Percentiles rank a stretch among this genome's conserved stretches.
These are phyloP conservation scores for Lavandula angustifolia DNA, from an alignment of 257 asterid genomes.

Conservation along the genomic window DNA sequence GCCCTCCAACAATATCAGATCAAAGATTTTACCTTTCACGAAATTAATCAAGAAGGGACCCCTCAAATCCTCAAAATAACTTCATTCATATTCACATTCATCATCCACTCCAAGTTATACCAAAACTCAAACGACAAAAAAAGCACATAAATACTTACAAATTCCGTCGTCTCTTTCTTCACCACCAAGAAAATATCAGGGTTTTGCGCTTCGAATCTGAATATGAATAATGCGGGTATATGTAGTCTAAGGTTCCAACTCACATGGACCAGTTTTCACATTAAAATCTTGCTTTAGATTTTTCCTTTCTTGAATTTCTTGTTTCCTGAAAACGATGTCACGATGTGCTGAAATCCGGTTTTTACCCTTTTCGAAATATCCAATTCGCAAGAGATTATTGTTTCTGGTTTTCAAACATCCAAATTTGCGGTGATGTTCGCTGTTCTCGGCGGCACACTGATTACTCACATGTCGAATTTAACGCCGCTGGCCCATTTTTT, in stretches of 20 bases:
- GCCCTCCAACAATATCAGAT: not conserved
- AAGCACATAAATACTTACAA: slow-evolving; percentile 24
- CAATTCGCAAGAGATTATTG: not conserved
- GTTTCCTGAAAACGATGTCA: slow-evolving; percentile 12
- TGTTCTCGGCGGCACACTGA: no score
- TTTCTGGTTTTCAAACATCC: not conserved
- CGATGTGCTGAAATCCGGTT: not conserved
- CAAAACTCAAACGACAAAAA: not conserved
- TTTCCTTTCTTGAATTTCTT: not conserved
- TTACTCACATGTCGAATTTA: no score
- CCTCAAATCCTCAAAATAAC: not conserved
- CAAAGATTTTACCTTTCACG: slow-evolving; percentile 18
- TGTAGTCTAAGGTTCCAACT: slow-evolving; percentile 1
- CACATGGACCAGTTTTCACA: slow-evolving; percentile 4
- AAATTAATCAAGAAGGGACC: slow-evolving; percentile 23
- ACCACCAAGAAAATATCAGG: slow-evolving; percentile 7
- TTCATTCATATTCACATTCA: not conserved
- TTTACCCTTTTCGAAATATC: slow-evolving; percentile 21
- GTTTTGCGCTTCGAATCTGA: slow-evolving; percentile 1
- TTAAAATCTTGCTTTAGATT: slow-evolving; percentile 2
- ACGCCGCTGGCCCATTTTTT: no score
- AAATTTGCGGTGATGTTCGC: not conserved
- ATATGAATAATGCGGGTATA: slow-evolving; percentile 16
- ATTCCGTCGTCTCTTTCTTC: slow-evolving; percentile 28
- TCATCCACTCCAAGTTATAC: not conserved